Evolutionary conservation across 73 alveolate species (phyloP), one percentile per base, ranked within the genome.

Genomic region (Tetrahymena elliotti): DNA sequence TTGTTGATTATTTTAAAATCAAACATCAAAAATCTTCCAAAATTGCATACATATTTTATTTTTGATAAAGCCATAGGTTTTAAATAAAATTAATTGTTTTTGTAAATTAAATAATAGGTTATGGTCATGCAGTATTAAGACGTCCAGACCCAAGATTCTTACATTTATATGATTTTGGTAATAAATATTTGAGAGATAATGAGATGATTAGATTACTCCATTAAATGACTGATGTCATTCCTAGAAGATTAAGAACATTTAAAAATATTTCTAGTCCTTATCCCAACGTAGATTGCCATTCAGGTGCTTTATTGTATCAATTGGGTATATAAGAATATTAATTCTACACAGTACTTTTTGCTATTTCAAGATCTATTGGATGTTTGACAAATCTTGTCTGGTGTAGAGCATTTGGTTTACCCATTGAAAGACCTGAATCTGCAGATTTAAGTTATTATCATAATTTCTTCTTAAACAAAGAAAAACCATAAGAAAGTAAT

Each of bases 51-150:
- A 40, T 12, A 47, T 18, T 18, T 47, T 6, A 10, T 47, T 47
- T 47, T 15, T 47, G 82, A 6, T 4, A 47, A n/a, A n/a, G n/a
- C n/a, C n/a, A n/a, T n/a, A n/a, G n/a, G n/a, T n/a, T n/a, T n/a
- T n/a, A n/a, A n/a, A n/a, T 40, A 40, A 40, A 40, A 40, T 40
- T 40, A 40, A 10, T 40, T 40, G 8, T 40, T 40, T 40, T 15
- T 40, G 8, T 40, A 10, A 40, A 10, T 15, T 40, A 40, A 40
- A 40, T 18, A 24, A 6, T n/a, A 68, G 88, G 99, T 94, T 98
- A 96, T 88, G 99, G 99, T 52, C 99, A 98, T 96, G 99, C 99
- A 37, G 99, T 98, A 84, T 95, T 98, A 88, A 98, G 99, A 95
- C 94, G 95, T 82, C 97, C 99, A 11, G 99, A 98, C 93, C 99